phyloP scores from a whole-genome alignment of 768 basidiomycete genomes.

The Auriscalpium microsporum region DNA sequence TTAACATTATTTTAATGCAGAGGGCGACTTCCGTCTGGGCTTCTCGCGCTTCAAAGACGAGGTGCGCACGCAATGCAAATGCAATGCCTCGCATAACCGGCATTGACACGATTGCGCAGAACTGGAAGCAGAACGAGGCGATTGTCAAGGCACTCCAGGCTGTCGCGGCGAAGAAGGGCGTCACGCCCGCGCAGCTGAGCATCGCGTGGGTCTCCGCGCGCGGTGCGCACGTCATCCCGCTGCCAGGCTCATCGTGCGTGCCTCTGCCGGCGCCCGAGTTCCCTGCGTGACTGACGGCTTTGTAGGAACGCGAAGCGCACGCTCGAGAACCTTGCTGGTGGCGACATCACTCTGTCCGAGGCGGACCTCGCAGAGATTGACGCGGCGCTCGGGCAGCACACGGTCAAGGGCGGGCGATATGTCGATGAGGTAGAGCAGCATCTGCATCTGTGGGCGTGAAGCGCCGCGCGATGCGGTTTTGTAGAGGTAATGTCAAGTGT shows the following conservation, averaged over 20 bases:
- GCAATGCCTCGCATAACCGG: not conserved
- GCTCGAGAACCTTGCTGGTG: slow-evolving; percentile 33
- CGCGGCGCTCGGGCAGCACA: slow-evolving; percentile 25
- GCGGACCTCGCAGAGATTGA: slow-evolving; percentile 33
- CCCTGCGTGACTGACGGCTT: too few relatives aligned
- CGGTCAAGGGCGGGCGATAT: slow-evolving; percentile 36
- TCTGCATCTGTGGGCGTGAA: slow-evolving; percentile 29
- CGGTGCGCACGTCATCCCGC: slow-evolving; percentile 34
- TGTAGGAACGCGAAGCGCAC: slow-evolving; percentile 32
- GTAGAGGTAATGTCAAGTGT: too few relatives aligned
- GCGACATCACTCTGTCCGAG: slow-evolving; percentile 25
- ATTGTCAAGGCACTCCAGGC: slow-evolving; percentile 32
- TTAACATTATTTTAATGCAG: not conserved
- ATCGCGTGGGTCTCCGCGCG: slow-evolving; percentile 32
- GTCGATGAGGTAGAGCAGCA: slow-evolving; percentile 12
- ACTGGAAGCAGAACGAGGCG: slow-evolving; percentile 32
- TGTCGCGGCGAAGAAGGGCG: slow-evolving; percentile 33
- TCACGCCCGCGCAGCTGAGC: slow-evolving; percentile 32
- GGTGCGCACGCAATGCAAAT: slow-evolving; percentile 3
- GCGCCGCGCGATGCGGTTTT: too few relatives aligned
- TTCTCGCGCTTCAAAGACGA: slow-evolving; percentile 32
- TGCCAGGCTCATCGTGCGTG: slow-evolving; percentile 38
- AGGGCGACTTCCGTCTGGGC: slow-evolving; percentile 28
- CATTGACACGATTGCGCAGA: slow-evolving; percentile 15
- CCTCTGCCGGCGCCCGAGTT: too few relatives aligned